phyloP scores from a whole-genome alignment of 192 early-diverging fungal species.

The Obelidium mucronatum region DNA sequence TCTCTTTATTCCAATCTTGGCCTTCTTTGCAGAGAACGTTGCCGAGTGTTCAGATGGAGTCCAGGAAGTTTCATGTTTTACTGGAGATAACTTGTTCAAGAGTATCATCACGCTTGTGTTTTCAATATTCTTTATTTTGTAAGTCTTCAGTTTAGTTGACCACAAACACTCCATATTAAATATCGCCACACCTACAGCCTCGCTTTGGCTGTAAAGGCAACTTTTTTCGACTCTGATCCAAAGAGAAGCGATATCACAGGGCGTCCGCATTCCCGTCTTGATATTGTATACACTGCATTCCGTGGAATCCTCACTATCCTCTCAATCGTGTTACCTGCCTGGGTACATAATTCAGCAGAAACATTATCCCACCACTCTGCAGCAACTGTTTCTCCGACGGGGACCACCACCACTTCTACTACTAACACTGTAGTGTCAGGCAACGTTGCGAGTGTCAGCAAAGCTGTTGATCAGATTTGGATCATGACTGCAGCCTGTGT shows the following conservation, averaged over 20 bases:
- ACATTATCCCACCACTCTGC: not conserved
- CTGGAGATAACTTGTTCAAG: conserved; percentile 23
- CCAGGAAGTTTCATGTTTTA: conserved; percentile 34
- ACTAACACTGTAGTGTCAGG: not conserved
- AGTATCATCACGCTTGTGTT: conserved; percentile 42
- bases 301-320: conserved; percentile 47
- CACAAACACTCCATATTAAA: not conserved
- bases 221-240: conserved; percentile 57
- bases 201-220: conserved; percentile 47
- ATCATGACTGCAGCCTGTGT: conserved; percentile 23
- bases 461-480: conserved; percentile 3
- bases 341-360: not conserved
- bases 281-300: conserved; percentile 44
- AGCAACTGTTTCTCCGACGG: not conserved
- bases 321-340: conserved; percentile 23
- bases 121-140: conserved; percentile 44
- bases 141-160: conserved; percentile 8
- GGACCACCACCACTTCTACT: not conserved
- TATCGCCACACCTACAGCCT: too few species aligned
- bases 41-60: conserved; percentile 12
- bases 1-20: conserved; percentile 45
- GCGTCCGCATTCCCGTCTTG: conserved; percentile 48
- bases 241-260: conserved; percentile 39
- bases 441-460: too few species aligned
- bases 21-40: conserved; percentile 37